A percentile compares a stretch with the other conserved stretches of the same genome.
Conservation (phyloP, 2,329 filamentous ascomycete species). For the Orbilia ellipsospora region DNA sequence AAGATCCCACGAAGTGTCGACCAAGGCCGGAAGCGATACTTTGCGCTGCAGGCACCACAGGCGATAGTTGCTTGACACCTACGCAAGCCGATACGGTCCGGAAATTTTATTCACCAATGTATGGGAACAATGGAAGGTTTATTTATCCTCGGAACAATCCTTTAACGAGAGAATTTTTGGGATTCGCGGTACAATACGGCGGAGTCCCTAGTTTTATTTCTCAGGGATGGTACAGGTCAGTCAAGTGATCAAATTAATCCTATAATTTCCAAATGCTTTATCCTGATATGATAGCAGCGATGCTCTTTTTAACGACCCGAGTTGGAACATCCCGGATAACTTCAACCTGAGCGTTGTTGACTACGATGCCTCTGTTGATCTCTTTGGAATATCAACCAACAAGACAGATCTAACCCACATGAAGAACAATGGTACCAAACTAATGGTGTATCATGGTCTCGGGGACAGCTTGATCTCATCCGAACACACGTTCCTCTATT, state of each 20-base stretch:
- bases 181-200: background rate
- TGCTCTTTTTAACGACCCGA: constrained; percentile 63
- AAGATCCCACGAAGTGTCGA: constrained; percentile 61
- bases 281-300: constrained; percentile 64
- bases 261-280: background rate
- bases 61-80: constrained; percentile 59
- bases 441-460: constrained; percentile 66
- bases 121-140: constrained; percentile 60
- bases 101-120: constrained; percentile 61
- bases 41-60: constrained; percentile 56
- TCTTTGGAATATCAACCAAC: constrained; percentile 63
- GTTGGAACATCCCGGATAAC: constrained; percentile 61
- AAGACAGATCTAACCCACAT: constrained; percentile 62
- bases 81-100: constrained; percentile 60
- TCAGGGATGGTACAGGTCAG: background rate
- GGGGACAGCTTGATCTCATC: constrained; percentile 16
- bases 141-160: constrained; percentile 57
- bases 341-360: constrained; percentile 63
- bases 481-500: constrained; percentile 35
- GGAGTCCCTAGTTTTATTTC: background rate
- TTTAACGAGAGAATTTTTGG: background rate
- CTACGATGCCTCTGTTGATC: constrained; percentile 58
- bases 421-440: constrained; percentile 63
- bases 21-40: constrained; percentile 61
- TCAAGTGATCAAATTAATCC: background rate